phyloP scores from a whole-genome alignment of 1,284 basidiomycete genomes.

The Laetiporus sulphureus region DNA sequence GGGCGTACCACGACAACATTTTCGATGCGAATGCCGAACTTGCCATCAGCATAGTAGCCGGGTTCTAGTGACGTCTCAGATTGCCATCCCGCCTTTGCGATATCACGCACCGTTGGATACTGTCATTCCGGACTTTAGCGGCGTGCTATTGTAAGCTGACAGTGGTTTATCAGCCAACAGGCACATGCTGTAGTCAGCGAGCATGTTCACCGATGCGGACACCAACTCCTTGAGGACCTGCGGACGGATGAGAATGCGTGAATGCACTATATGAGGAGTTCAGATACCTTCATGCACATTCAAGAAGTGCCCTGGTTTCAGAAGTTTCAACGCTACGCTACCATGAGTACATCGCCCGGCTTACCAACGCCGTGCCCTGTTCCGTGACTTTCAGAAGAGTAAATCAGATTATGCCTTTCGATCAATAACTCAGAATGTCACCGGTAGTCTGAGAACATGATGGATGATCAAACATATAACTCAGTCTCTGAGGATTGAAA shows the following conservation, averaged over 20 bases:
- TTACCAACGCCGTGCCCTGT: slow-evolving; percentile 90
- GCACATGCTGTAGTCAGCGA: not conserved
- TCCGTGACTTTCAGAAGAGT: slow-evolving; percentile 48
- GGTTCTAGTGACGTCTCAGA: too few species aligned
- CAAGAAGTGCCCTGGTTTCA: slow-evolving; percentile 74
- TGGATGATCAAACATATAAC: not conserved
- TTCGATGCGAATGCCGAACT: slow-evolving; percentile 93
- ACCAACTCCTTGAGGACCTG: slow-evolving; percentile 82
- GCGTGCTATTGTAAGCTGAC: slow-evolving; percentile 57
- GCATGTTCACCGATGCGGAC: slow-evolving; percentile 53
- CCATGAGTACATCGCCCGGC: too few species aligned
- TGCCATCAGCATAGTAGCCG: slow-evolving; percentile 90
- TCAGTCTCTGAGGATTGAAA: not conserved
- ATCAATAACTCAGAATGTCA: slow-evolving; percentile 7
- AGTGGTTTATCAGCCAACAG: not conserved
- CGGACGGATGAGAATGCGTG: too few species aligned
- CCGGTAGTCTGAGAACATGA: slow-evolving; percentile 27
- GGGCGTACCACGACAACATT: slow-evolving; percentile 76
- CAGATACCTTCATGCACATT: slow-evolving; percentile 82
- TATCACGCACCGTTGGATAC: slow-evolving; percentile 63
- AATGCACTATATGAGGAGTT: too few species aligned
- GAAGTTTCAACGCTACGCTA: too few species aligned
- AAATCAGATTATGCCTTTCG: not conserved
- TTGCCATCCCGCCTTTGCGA: too few species aligned
- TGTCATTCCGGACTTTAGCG: slow-evolving; percentile 81